Evolutionary conservation across 768 basidiomycete species (phyloP).

Genomic region (Termitomyces sp.): DNA sequence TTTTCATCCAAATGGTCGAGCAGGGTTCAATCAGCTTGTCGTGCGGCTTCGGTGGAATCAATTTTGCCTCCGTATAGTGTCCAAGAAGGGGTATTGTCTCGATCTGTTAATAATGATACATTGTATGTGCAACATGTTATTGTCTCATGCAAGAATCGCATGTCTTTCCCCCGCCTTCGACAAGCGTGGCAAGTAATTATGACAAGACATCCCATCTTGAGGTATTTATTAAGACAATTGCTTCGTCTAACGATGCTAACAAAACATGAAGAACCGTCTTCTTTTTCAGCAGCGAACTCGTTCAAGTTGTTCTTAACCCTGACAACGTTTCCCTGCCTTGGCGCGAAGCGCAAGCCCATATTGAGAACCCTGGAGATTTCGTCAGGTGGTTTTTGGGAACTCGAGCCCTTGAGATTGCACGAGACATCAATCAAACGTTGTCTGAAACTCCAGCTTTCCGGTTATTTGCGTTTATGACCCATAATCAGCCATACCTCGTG

Average conservation of each 20-base stretch:
- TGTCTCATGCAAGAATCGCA: slow-evolving; percentile 19
- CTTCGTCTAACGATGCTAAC: neutral
- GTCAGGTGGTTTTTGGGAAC: slow-evolving; percentile 15
- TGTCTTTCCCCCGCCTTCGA: slow-evolving; percentile 18
- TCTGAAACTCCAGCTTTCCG: slow-evolving; percentile 22
- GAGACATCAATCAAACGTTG: slow-evolving; percentile 21
- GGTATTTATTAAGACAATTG: slow-evolving; percentile 12
- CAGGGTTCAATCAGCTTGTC: slow-evolving; percentile 13
- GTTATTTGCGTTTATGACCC: slow-evolving; percentile 14
- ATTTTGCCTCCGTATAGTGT: slow-evolving; percentile 37
- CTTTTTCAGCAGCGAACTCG: slow-evolving; percentile 20
- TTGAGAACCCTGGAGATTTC: slow-evolving; percentile 7
- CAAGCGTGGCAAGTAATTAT: slow-evolving; percentile 28
- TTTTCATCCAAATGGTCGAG: slow-evolving; percentile 13
- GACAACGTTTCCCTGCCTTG: slow-evolving; percentile 11
- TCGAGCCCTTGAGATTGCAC: slow-evolving; percentile 14
- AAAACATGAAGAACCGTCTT: slow-evolving; percentile 22
- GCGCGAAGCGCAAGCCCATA: slow-evolving; percentile 10
- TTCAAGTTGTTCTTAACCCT: slow-evolving; percentile 22
- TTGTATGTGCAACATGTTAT: slow-evolving; percentile 42
- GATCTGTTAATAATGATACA: slow-evolving; percentile 28
- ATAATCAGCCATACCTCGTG: slow-evolving; percentile 13
- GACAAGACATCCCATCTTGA: slow-evolving; percentile 20
- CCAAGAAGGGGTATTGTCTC: slow-evolving; percentile 41
- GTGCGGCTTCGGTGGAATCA: slow-evolving; percentile 13